Base-by-base conservation (phyloP, 352 stramenopile species). In the Pseudoperonospora humuli region DNA sequence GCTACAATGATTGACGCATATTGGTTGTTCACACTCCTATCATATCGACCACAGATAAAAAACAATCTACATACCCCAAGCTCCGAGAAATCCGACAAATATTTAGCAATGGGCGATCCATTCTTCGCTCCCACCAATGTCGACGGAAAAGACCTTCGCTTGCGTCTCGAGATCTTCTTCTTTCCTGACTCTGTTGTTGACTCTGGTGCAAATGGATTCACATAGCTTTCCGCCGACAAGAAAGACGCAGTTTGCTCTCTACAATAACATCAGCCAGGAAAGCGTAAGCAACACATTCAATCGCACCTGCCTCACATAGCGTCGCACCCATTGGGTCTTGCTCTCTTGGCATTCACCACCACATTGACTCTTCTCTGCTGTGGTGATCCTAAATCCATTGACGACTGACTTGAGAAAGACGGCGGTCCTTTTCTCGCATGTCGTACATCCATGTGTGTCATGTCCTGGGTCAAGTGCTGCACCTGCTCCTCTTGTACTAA, bases 81-180 rank as follows among this genome's bases (percentile, higher is more conserved):
- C 46, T 92, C 80, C 7, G 76, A 74, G 43, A 89, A 92, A 34
- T 92, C 76, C 24, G 67, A 67, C 5, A 92, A 57, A 50, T 92
- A 92, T 39, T 81, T 82, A 20, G 76, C 87, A 42, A 80, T 51
- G n/a, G 74, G 62, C 18, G 61, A 58, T 3, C 44, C 45, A 6
- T 54, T 53, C n/a, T 61, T 42, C 2, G 39, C 45, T 28, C 50
- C 55, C 11, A 65, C 46, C 39, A 62, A 78, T 2, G 70, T 41
- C 19, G 69, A 45, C n/a, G 76, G 67, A 47, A 85, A 85, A 39
- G 73, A 84, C 41, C 75, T 67, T 35, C 76, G 70, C 39, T 82
- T 88, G 34, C 76, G 64, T n/a, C 56, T 68, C 2, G 65, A 69
- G 15, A 70, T 62, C 39, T 78, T 74, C 61, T 85, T 86, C 31